Conservation (phyloP, 768 basidiomycete species). For the Kwoniella sp. region DNA sequence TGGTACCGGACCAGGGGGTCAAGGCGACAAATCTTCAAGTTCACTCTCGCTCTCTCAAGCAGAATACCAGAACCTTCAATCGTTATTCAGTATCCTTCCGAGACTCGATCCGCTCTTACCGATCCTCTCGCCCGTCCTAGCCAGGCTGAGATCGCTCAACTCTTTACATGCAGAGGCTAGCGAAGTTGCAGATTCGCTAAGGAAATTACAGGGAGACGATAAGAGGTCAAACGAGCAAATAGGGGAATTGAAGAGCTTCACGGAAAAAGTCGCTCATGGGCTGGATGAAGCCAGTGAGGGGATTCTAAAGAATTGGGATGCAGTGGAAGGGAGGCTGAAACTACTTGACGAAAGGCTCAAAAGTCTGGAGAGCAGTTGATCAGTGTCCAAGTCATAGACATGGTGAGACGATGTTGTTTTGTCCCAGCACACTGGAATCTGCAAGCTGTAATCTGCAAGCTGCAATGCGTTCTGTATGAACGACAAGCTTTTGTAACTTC, state of each 20-base stretch:
- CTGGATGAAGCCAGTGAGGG: constrained; percentile 73
- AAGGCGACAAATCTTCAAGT: constrained; percentile 6
- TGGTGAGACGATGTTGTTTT: too few species aligned
- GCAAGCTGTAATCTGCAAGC: too few species aligned
- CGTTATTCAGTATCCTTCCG: constrained; percentile 57
- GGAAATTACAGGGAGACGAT: constrained; percentile 64
- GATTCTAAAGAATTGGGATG: constrained; percentile 66
- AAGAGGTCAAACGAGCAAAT: constrained; percentile 66
- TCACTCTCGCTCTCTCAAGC: constrained; percentile 39
- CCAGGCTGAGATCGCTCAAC: constrained; percentile 81
- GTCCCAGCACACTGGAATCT: too few species aligned
- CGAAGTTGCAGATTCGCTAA: constrained; percentile 70
- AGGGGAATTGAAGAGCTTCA: constrained; percentile 68
- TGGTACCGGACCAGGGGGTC: background rate
- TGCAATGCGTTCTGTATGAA: too few species aligned
- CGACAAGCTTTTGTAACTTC: too few species aligned
- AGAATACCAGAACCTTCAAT: constrained; percentile 53
- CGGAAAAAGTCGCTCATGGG: constrained; percentile 73
- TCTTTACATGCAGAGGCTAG: constrained; percentile 78
- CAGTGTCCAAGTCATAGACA: background rate
- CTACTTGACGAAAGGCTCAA: constrained; percentile 43
- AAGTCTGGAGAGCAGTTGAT: constrained; percentile 18
- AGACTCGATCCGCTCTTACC: constrained; percentile 59
- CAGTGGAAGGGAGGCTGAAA: constrained; percentile 60
- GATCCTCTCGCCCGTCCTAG: constrained; percentile 73